Evolutionary conservation across 805 yeast species (phyloP).

Genomic region (Monosporozyma solicola): DNA sequence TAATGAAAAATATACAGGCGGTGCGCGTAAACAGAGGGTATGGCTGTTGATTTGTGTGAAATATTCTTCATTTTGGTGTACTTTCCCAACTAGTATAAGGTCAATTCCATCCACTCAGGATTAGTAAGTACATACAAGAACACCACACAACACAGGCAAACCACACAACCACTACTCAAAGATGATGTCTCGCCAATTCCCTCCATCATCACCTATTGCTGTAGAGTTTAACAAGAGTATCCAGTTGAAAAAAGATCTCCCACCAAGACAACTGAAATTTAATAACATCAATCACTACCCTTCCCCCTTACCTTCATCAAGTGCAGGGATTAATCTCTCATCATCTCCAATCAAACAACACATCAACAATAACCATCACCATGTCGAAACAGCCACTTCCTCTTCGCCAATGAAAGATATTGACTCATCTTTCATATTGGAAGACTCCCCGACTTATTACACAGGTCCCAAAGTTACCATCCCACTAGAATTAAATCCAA

Average conservation of each 20-base stretch:
- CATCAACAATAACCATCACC: too few relatives aligned
- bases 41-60: too few relatives aligned
- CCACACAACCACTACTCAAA: neutral
- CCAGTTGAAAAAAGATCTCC: neutral
- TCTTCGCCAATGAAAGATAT: conserved; percentile 17
- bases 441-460: neutral
- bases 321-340: conserved; percentile 34
- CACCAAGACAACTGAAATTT: neutral
- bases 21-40: too few relatives aligned
- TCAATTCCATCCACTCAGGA: too few relatives aligned
- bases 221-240: neutral
- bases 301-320: conserved; percentile 65
- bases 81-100: too few relatives aligned
- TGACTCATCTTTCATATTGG: conserved; percentile 1
- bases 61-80: too few relatives aligned
- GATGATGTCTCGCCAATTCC: conserved; percentile 1
- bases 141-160: neutral
- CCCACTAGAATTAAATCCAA: conserved; percentile 13
- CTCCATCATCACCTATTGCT: conserved; percentile 3
- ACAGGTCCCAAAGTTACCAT: neutral
- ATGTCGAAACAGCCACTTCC: neutral
- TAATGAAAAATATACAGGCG: too few relatives aligned
- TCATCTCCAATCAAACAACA: conserved; percentile 25
- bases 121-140: neutral
- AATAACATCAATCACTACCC: conserved; percentile 36